phyloP scores from a whole-genome alignment of 257 asterid genomes.

The Jaltomata sinuosa region DNA sequence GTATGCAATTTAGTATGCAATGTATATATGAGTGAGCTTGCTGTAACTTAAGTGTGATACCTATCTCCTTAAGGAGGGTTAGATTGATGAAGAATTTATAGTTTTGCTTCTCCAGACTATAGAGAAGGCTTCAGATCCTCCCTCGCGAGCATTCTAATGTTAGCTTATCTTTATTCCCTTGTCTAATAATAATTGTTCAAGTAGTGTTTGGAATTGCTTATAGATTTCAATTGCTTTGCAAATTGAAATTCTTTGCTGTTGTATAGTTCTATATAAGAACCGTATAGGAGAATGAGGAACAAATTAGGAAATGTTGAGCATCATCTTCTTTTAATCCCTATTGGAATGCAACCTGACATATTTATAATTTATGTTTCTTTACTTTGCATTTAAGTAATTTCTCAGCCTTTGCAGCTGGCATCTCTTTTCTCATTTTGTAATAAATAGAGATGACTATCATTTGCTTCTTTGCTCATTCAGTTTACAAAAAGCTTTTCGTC shows the following conservation, averaged over 20 bases:
- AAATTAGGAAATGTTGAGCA: not conserved
- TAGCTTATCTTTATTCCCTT: not conserved
- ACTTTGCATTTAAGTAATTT: not conserved
- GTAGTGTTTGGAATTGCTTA: not conserved
- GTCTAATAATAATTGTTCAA: not conserved
- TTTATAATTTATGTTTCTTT: not conserved
- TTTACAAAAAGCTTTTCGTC: not conserved
- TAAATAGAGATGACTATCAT: not conserved
- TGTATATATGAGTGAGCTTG: conserved; percentile 6
- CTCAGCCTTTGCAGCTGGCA: not conserved
- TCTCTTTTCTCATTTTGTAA: not conserved
- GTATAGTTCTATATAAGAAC: not conserved
- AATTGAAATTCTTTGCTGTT: not conserved
- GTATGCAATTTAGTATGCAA: not conserved
- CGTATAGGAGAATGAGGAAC: not conserved
- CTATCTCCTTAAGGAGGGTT: not conserved
- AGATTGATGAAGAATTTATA: not conserved
- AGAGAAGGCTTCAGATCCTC: not conserved
- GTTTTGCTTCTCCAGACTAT: not conserved
- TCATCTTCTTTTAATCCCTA: not conserved
- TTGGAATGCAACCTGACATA: not conserved
- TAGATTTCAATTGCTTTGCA: not conserved
- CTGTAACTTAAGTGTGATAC: not conserved
- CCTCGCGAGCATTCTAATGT: not conserved
- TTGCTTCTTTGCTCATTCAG: not conserved